Base-by-base conservation (phyloP, 177 flowering plant species). In the Vitis hybrid region DNA sequence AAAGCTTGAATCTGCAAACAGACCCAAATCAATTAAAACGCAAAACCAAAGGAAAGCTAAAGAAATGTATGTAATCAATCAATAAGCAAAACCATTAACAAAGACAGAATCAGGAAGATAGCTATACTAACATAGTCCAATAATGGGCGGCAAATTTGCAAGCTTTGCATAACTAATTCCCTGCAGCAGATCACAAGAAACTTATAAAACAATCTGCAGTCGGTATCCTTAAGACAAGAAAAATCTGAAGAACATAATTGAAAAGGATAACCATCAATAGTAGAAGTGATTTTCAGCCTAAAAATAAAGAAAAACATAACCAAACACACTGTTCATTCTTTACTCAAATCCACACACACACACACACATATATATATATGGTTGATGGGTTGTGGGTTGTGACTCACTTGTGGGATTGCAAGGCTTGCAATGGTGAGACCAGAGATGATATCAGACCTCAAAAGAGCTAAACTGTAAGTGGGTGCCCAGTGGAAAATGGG, bases 381-480 rank as follows among this genome's bases (percentile, higher is more conserved):
- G 29, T 26, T 26, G 2, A 49, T 10, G 14, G 29, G 29, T 0
- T 26, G 29, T 3, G 29, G 29, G 29, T 26, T 26, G 29, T 26
- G 33, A 49, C 60, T 20, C 49, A 88, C 92, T 88, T 88, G 92
- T 39, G 92, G 92, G 56, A 88, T 86, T 0, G 92, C 87, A 13
- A 88, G 87, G 73, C 92, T 88, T 10, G 92, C 92, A 82, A 88
- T 88, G 78, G 92, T 88, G 74, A 88, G 83, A 13, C 92, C 92
- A 66, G 92, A 78, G 62, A 88, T 60, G 72, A 86, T 55, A 76
- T 88, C 92, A 61, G 92, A 80, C 80, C 79, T 74, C 26, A 88
- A 65, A 22, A 85, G 83, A 13, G 51, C 53, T 62, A 86, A 70
- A 57, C 18, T 69, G 61, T 88, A 88, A 69, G 73, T 51, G 19